Evolutionary conservation across 2,329 filamentous ascomycete genomes (phyloP), one percentile per base, ranked within the genome.

Genomic region (Aureobasidium sp.): DNA sequence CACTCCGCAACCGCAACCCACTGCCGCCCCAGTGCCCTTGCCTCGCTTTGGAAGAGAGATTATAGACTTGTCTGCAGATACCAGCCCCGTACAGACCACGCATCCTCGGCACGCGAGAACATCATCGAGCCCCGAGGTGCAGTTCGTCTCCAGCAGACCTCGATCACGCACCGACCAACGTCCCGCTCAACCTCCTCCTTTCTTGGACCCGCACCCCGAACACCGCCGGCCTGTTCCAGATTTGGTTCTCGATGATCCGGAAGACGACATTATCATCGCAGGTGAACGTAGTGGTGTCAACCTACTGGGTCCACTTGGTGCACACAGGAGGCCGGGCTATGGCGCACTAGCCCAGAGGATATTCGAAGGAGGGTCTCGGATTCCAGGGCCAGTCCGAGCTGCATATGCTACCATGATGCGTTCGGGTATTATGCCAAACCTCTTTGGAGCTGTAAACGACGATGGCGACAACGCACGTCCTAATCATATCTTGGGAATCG

Each of bases 11-110:
- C 50, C 13, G 54, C 63, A 59, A 54, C 60, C 53, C 33, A 49
- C 59, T 46, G 59, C 64, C 61, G 59, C 51, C 10, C 65, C 65
- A 51, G 64, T 65, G 60, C 67, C 70, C 25, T 67, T 73, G 47
- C 76, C 77, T 21, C 71, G 75, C 42, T 76, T 72, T 62, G 70
- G 71, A 23, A 69, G 74, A 61, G 72, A 75, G 23, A 77, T 76
- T 33, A 77, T 78, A 61, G 74, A 75, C 60, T 62, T 77, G 27
- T 65, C 64, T 31, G 57, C 54, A 19, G 62, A 65, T 23, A 60
- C 63, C 11, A 63, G 59, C 58, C 40, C 46, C 31, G 51, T 61
- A 64, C 65, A 42, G 64, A 45, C 43, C 63, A 64, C 31, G 51
- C 42, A 25, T 43, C 60, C 62, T 17, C 62, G 60, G 37, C 63